These are phyloP conservation scores for Phytophthora sojae DNA, from an alignment of 352 stramenopile genomes.

Conservation along the genomic window DNA sequence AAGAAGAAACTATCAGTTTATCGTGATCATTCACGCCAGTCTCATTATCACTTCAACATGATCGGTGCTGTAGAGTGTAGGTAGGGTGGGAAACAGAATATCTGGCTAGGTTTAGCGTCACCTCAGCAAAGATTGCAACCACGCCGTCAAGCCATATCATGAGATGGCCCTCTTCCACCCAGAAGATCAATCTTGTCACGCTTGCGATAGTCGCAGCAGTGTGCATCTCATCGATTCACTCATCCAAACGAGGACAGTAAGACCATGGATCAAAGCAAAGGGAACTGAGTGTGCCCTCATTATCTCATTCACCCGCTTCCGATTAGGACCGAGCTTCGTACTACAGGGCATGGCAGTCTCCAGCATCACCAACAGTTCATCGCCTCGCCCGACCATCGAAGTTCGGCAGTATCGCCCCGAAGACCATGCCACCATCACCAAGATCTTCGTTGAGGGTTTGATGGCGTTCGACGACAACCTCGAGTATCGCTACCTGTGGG, in stretches of 20 bases:
- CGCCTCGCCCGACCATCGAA: no score
- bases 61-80: neutral
- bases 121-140: neutral
- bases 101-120: neutral
- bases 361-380: no score
- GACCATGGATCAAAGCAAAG: neutral
- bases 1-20: conserved; percentile 20
- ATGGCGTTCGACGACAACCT: conserved; percentile 25
- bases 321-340: neutral
- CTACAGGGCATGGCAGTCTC: no score
- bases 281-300: neutral
- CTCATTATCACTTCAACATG: neutral
- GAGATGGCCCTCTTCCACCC: neutral
- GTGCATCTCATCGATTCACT: neutral
- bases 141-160: no score
- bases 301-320: neutral
- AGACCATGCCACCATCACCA: conserved; percentile 30
- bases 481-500: conserved; percentile 27
- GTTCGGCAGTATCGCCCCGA: conserved; percentile 25
- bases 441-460: conserved; percentile 20
- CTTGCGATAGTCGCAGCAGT: no score
- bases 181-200: neutral
- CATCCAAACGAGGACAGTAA: neutral
- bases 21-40: neutral
- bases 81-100: no score